Percentiles rank a stretch among this genome's conserved stretches.
Evolutionary conservation across 208 protist species (phyloP).

Genomic region (Leishmania lainsoni): DNA sequence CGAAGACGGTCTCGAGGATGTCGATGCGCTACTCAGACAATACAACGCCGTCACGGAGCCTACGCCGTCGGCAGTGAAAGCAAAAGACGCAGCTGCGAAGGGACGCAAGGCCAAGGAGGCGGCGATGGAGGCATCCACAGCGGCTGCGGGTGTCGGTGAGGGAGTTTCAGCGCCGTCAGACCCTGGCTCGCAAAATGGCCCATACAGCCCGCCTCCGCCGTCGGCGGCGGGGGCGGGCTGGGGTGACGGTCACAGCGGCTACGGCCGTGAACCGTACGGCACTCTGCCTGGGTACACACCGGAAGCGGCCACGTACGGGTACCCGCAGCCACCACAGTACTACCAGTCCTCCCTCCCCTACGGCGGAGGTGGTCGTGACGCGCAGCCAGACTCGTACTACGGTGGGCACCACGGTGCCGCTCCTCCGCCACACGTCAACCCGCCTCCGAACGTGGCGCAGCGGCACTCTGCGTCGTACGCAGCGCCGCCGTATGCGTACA

Average conservation of each 20-base stretch:
- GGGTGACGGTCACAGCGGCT: not conserved
- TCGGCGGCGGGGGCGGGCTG: not conserved
- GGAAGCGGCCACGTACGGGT: not conserved
- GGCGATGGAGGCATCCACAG: not conserved
- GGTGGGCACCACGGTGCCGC: not conserved
- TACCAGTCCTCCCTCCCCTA: not conserved
- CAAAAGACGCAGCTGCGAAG: conserved; percentile 1
- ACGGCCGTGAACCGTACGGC: not conserved
- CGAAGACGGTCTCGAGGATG: conserved; percentile 18
- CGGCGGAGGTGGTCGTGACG: not conserved
- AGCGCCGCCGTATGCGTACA: not conserved
- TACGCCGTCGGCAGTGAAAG: not conserved
- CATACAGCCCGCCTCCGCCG: not conserved
- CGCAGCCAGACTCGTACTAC: not conserved
- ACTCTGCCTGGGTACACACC: not conserved
- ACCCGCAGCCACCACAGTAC: conserved; percentile 8
- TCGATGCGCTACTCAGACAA: conserved; percentile 27
- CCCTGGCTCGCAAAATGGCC: not conserved
- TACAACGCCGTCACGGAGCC: conserved; percentile 17
- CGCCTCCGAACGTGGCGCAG: not conserved
- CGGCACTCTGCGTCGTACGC: not conserved
- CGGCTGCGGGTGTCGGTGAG: not conserved
- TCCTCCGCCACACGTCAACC: not conserved
- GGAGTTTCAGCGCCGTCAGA: not conserved
- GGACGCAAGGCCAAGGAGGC: not conserved